phyloP scores from a whole-genome alignment of 2,329 filamentous ascomycete species.

The Orbilia brochopaga region DNA sequence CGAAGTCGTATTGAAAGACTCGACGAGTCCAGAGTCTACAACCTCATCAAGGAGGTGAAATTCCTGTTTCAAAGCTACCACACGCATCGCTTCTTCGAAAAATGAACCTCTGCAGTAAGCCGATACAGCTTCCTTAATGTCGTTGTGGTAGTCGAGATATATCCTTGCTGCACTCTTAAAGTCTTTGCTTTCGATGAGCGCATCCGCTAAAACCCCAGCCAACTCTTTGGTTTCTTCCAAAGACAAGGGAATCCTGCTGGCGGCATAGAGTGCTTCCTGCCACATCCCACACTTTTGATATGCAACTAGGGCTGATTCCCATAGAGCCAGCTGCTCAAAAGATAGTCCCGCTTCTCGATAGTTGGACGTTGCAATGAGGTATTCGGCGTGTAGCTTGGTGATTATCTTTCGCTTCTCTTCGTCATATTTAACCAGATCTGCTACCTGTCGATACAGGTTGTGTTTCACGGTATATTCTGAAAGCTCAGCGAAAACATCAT shows the following conservation, averaged over 20 bases:
- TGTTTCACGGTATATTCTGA: conserved; percentile 80
- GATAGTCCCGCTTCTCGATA: conserved; percentile 87
- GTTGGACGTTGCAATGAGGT: conserved; percentile 75
- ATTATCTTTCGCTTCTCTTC: conserved; percentile 61
- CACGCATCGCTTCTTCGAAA: conserved; percentile 85
- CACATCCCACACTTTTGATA: conserved; percentile 86
- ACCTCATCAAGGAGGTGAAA: conserved; percentile 66
- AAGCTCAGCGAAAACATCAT: conserved; percentile 75
- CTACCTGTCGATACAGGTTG: conserved; percentile 75
- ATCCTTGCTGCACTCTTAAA: conserved; percentile 80
- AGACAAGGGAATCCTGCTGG: conserved; percentile 71
- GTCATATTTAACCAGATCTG: conserved; percentile 85
- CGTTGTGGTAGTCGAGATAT: conserved; percentile 78
- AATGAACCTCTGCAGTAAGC: conserved; percentile 84
- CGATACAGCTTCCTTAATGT: conserved; percentile 72
- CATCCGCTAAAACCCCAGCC: conserved; percentile 76
- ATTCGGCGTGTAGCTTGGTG: conserved; percentile 77
- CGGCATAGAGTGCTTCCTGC: conserved; percentile 86
- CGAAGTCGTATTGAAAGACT: conserved; percentile 80
- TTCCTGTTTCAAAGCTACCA: conserved; percentile 58
- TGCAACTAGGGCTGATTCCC: conserved; percentile 75
- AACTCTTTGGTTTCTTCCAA: conserved; percentile 69
- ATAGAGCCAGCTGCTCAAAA: conserved; percentile 83
- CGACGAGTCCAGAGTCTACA: conserved; percentile 78
- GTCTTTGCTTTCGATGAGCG: conserved; percentile 82